Conservation (phyloP, 2,329 filamentous ascomycete species). For the Podosphaera xanthii region DNA sequence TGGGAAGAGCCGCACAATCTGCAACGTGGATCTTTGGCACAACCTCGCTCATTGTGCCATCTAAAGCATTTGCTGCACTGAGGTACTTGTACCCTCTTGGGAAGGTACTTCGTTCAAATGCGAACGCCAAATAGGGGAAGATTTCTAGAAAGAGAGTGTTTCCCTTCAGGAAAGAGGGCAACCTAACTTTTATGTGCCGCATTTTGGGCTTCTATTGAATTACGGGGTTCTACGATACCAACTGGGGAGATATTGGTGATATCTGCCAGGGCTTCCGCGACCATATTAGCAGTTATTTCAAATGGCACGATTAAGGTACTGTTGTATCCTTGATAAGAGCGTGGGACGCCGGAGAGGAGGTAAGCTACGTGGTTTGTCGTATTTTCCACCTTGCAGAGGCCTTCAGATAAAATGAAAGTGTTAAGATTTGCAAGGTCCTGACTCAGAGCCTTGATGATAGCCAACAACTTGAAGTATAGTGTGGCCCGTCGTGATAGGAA, state of each 20-base stretch:
- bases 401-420: neutral
- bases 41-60: neutral
- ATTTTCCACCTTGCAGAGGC: neutral
- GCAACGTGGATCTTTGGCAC: neutral
- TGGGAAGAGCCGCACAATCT: neutral
- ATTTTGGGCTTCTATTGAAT: neutral
- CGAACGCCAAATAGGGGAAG: neutral
- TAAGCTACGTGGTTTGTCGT: neutral
- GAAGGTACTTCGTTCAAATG: neutral
- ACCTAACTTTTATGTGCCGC: neutral
- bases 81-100: neutral
- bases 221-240: neutral
- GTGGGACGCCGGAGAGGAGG: neutral
- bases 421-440: too few species aligned
- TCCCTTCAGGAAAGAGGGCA: neutral
- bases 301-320: neutral
- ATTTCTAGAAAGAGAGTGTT: neutral
- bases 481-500: too few species aligned
- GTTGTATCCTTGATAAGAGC: neutral
- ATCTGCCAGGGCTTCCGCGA: neutral
- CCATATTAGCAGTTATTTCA: neutral
- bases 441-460: too few species aligned
- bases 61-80: neutral
- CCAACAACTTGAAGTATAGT: too few species aligned
- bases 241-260: neutral